Evolutionary conservation across 108 stramenopile species (phyloP).

Genomic region (Skeletonema tropicum): DNA sequence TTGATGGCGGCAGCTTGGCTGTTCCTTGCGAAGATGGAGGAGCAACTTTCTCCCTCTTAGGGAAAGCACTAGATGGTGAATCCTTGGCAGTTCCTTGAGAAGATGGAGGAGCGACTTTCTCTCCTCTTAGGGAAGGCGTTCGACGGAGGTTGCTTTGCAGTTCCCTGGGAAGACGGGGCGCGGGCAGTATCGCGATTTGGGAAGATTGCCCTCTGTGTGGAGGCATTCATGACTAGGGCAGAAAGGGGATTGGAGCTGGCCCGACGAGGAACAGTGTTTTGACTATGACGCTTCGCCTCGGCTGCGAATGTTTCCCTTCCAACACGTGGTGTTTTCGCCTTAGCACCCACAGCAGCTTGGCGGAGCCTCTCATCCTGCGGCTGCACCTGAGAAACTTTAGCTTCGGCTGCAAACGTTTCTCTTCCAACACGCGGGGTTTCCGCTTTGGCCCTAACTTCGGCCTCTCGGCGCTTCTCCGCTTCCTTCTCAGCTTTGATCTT

Average conservation of each 20-base stretch:
- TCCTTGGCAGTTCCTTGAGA: no score
- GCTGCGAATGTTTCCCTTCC: background rate
- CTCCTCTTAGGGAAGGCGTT: background rate
- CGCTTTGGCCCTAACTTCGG: background rate
- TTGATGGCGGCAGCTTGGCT: background rate
- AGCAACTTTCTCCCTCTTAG: background rate
- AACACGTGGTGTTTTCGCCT: background rate
- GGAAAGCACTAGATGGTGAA: no score
- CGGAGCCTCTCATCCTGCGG: conserved; percentile 2
- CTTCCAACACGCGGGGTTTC: conserved; percentile 3
- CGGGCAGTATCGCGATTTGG: background rate
- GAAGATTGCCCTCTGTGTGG: background rate
- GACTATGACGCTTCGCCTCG: background rate
- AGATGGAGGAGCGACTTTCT: background rate
- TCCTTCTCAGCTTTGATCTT: background rate
- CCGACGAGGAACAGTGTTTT: background rate
- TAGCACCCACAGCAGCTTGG: background rate
- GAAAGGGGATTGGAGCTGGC: conserved; percentile 1
- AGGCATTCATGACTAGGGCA: background rate
- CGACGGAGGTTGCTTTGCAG: background rate
- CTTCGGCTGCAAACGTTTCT: background rate
- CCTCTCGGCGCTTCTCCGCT: background rate
- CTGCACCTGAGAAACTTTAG: background rate
- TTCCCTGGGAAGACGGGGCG: background rate
- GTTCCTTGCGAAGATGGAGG: background rate